Percentiles rank a stretch among this genome's conserved stretches.
These are phyloP conservation scores for Penicillium malachiteum DNA, from an alignment of 495 filamentous ascomycete species.

Conservation along the genomic window DNA sequence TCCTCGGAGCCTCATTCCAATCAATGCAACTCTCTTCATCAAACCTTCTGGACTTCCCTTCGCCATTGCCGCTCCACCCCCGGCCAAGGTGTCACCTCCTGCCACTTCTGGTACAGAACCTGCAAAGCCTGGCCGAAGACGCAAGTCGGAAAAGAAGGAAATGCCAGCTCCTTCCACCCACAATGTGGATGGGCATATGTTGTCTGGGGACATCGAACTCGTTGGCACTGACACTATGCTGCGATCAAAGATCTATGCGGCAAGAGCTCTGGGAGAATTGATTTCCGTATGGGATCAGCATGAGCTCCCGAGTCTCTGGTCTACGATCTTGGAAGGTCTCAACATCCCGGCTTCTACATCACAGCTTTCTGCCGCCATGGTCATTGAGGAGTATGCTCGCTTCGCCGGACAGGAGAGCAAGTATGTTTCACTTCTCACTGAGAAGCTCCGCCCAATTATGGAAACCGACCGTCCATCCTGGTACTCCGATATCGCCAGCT, in stretches of 20 bases:
- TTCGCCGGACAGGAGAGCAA: constrained; percentile 39
- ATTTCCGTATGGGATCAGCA: constrained; percentile 46
- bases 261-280: constrained; percentile 71
- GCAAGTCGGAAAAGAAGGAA: constrained; percentile 81
- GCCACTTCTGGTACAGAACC: constrained; percentile 22
- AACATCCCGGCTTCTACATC: constrained; percentile 74
- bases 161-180: constrained; percentile 66
- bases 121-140: constrained; percentile 61
- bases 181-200: constrained; percentile 97
- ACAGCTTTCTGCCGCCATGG: constrained; percentile 77
- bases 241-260: constrained; percentile 82
- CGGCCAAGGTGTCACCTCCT: constrained; percentile 61
- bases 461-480: constrained; percentile 75
- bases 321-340: constrained; percentile 60
- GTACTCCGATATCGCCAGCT: constrained; percentile 86
- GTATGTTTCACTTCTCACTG: constrained; percentile 54
- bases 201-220: constrained; percentile 92
- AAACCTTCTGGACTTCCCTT: constrained; percentile 90
- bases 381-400: constrained; percentile 83
- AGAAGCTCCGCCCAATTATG: constrained; percentile 65
- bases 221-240: constrained; percentile 86
- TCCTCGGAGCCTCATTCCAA: constrained; percentile 80
- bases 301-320: constrained; percentile 42
- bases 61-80: constrained; percentile 48
- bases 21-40: constrained; percentile 85